Evolutionary conservation across 176 grass and related monocot species (phyloP).

Genomic region (Triticum aestivum): IWGSC_CS_RefSeq_v2.1 NC_057814.1:209333-209832

Average conservation of each 20-base stretch:
- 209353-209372: slow-evolving; percentile 88
- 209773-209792: slow-evolving; percentile 88
- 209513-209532: slow-evolving; percentile 76
- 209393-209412: background rate
- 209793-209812: slow-evolving; percentile 54
- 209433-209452: background rate
- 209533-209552: slow-evolving; percentile 82
- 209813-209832: background rate
- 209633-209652: background rate
- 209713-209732: slow-evolving; percentile 56
- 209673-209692: slow-evolving; percentile 39
- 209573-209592: slow-evolving; percentile 87
- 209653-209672: background rate
- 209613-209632: slow-evolving; percentile 3
- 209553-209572: slow-evolving; percentile 98
- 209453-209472: background rate
- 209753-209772: slow-evolving; percentile 64
- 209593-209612: slow-evolving; percentile 80
- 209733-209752: slow-evolving; percentile 69
- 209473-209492: background rate
- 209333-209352: slow-evolving; percentile 96
- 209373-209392: slow-evolving; percentile 96
- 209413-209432: background rate
- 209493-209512: slow-evolving; percentile 79
- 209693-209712: slow-evolving; percentile 92